A percentile compares a stretch with the other conserved stretches of the same genome.
phyloP scores from a whole-genome alignment of 495 filamentous ascomycete genomes.

The Aspergillus nanangensis region DNA sequence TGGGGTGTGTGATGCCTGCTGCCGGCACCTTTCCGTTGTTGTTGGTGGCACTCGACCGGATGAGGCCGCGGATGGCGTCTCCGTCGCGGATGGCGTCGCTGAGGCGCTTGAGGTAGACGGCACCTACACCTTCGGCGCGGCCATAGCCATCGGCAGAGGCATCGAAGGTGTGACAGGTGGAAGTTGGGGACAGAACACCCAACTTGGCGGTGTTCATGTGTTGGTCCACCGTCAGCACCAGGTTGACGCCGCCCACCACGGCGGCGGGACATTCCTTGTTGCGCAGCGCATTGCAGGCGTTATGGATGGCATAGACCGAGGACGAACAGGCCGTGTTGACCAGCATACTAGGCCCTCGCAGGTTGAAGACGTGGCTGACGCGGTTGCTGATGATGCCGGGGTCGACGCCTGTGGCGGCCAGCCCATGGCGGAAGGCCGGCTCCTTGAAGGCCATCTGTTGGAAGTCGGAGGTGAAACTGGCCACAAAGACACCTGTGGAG shows the following conservation, averaged over 20 bases:
- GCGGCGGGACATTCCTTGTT: slow-evolving; percentile 28
- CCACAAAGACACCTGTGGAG: slow-evolving; percentile 12
- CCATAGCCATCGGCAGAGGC: slow-evolving; percentile 34
- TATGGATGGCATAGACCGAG: slow-evolving; percentile 28
- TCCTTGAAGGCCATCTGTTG: slow-evolving; percentile 12
- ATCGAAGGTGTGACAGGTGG: slow-evolving; percentile 26
- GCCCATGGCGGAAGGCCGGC: slow-evolving; percentile 6
- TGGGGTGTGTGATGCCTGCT: slow-evolving; percentile 18
- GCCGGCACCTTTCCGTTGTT: slow-evolving; percentile 24
- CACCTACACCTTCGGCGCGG: slow-evolving; percentile 30
- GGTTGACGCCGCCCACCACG: slow-evolving; percentile 28
- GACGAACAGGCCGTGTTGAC: slow-evolving; percentile 37
- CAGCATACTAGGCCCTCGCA: slow-evolving; percentile 24
- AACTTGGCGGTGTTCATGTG: slow-evolving; percentile 7
- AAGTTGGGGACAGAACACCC: slow-evolving; percentile 10
- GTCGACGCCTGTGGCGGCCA: slow-evolving; percentile 6
- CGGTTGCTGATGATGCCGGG: slow-evolving; percentile 23
- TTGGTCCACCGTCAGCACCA: slow-evolving; percentile 24
- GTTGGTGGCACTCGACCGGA: slow-evolving; percentile 43
- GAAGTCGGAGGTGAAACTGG: slow-evolving; percentile 16
- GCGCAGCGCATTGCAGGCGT: slow-evolving; percentile 32
- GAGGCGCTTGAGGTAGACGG: slow-evolving; percentile 30
- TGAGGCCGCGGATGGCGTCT: slow-evolving; percentile 33
- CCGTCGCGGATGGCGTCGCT: slow-evolving; percentile 26
- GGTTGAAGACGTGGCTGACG: slow-evolving; percentile 31